phyloP scores from a whole-genome alignment of 2,329 filamentous ascomycete species.

The Hypoxylon sp. region DNA sequence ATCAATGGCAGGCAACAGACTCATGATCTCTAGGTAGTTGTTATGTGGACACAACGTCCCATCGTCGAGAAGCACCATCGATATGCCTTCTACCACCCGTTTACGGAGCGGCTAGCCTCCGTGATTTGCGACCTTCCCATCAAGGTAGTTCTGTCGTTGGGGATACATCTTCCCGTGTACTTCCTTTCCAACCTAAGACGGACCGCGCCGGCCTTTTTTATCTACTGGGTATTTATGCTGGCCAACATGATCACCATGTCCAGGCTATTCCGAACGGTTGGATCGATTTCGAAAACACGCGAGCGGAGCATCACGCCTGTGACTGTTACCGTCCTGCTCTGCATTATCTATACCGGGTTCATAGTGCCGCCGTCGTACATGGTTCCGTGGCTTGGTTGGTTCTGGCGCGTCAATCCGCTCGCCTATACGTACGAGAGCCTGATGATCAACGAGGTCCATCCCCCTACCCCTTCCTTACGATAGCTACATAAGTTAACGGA shows the following conservation, averaged over 20 bases:
- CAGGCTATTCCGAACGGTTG: slow-evolving; percentile 84
- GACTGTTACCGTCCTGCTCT: slow-evolving; percentile 70
- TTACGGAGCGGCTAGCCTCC: slow-evolving; percentile 82
- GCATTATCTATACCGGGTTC: slow-evolving; percentile 79
- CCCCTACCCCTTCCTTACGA: too few species aligned
- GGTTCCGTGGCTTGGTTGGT: slow-evolving; percentile 84
- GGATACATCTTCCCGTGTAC: slow-evolving; percentile 84
- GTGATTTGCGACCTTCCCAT: slow-evolving; percentile 88
- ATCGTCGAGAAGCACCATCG: slow-evolving; percentile 90
- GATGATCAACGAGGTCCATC: slow-evolving; percentile 82
- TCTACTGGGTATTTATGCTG: slow-evolving; percentile 82
- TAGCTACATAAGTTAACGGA: too few species aligned
- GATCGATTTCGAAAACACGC: slow-evolving; percentile 75
- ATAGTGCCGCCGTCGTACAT: slow-evolving; percentile 74
- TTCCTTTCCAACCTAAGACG: slow-evolving; percentile 86
- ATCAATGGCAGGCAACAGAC: too few species aligned
- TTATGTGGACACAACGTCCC: slow-evolving; percentile 85
- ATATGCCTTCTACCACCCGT: slow-evolving; percentile 90
- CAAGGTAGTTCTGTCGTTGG: slow-evolving; percentile 77
- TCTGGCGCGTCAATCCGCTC: slow-evolving; percentile 83
- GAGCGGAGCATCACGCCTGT: slow-evolving; percentile 72
- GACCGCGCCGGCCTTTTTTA: slow-evolving; percentile 80
- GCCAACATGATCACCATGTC: slow-evolving; percentile 80
- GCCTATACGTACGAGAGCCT: slow-evolving; percentile 84
- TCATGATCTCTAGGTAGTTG: slow-evolving; percentile 69